A percentile compares a stretch with the other conserved stretches of the same genome.
These are phyloP conservation scores for Fagopyrum homotropicum DNA, from an alignment of 148 eudicot genomes.

Conservation along the genomic window DNA sequence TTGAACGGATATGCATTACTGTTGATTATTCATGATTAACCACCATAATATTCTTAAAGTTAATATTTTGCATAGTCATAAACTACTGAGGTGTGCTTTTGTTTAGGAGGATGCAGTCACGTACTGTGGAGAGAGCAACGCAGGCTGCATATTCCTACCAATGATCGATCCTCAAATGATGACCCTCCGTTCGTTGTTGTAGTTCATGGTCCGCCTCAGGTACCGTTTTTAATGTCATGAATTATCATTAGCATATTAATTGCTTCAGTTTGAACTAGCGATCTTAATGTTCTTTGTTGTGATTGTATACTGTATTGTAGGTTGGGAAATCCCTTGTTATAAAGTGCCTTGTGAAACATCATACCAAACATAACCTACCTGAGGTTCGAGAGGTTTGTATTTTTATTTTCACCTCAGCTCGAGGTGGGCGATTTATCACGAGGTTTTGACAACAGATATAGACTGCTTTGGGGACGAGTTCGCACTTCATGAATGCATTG, in stretches of 20 bases:
- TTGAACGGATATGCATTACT: not conserved
- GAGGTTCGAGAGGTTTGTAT: slow-evolving; percentile 77
- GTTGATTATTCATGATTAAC: not conserved
- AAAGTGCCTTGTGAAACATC: slow-evolving; percentile 79
- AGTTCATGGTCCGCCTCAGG: slow-evolving; percentile 92
- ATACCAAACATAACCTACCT: slow-evolving; percentile 79
- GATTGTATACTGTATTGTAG: no score
- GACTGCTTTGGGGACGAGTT: no score
- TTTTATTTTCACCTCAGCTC: not conserved
- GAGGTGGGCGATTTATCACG: no score
- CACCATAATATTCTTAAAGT: not conserved
- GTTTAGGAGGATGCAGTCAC: slow-evolving; percentile 64
- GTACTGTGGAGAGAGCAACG: slow-evolving; percentile 78
- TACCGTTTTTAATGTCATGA: no score
- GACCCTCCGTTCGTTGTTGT: slow-evolving; percentile 79
- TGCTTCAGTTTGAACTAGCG: no score
- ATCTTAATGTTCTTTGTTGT: no score
- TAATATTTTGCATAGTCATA: not conserved
- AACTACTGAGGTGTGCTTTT: no score
- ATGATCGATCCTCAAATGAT: slow-evolving; percentile 65
- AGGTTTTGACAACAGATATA: no score
- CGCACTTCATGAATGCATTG: no score
- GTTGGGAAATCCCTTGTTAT: slow-evolving; percentile 88
- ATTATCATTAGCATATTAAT: no score
- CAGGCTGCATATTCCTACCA: slow-evolving; percentile 65